Base-by-base conservation (phyloP, 2,329 filamentous ascomycete genomes). In the Fusarium sterilihyphosum region DNA sequence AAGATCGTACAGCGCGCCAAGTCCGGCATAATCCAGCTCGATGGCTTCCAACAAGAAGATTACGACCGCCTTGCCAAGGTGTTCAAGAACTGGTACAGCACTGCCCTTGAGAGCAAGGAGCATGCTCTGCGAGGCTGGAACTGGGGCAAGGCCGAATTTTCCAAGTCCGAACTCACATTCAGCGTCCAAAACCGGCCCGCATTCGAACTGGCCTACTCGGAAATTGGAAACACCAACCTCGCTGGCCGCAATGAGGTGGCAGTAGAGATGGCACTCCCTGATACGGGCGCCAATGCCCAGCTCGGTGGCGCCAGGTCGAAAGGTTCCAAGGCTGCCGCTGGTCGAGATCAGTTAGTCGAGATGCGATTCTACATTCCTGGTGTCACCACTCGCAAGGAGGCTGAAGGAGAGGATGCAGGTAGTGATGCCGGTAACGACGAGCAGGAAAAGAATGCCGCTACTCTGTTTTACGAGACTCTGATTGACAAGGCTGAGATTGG, bases 401-500 rank as follows among this genome's bases (percentile, higher is more conserved):
- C 82, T 22, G 84, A 84, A 64, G 93, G 93, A 61, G 93, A 92
- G 57, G 93, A 94, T 52, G 93, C 92, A 31, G 92, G 89, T 41
- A 92, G 90, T 74, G 89, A 89, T 69, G 80, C 77, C 22, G 83
- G 78, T 65, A 80, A 78, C 20, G 82, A 78, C 31, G 82, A 87
- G 61, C 91, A 92, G 81, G 95, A 98, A 85, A 95, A 97, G 84
- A 98, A 97, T 79, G 96, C 96, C 5, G 96, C 96, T 26, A 96
- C 94, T 68, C 87, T 98, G n/a, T 99, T 99, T 84, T 99, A 99
- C 81, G 96, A 99, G 82, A 98, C 94, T 0, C 88, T 99, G 38
- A 97, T 98, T 86, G 95, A 98, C 81, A 98, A 98, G 88, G 96
- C 96, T 37, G 96, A 99, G 85, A 99, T 99, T 85, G 97, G 96